These are phyloP conservation scores for Spinellus fusiger DNA, from an alignment of 192 early-diverging fungal species.

Conservation along the genomic window DNA sequence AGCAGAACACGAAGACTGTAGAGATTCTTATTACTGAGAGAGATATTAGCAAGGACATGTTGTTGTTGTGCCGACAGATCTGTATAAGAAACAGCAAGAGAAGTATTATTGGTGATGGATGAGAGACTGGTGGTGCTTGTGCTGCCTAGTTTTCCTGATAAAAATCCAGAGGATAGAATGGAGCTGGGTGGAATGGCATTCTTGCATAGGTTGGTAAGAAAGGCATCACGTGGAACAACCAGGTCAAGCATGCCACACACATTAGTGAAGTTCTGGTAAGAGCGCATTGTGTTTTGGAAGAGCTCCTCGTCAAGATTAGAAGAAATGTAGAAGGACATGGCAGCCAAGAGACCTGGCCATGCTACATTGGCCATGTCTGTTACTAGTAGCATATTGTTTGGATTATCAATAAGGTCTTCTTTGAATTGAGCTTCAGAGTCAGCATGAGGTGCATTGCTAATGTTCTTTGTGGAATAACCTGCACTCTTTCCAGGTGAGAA, in stretches of 20 bases:
- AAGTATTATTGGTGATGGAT: neutral
- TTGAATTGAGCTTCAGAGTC: neutral
- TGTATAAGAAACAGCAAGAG: constrained; percentile 12
- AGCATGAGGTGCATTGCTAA: constrained; percentile 6
- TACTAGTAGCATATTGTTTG: constrained; percentile 54
- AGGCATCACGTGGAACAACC: constrained; percentile 74
- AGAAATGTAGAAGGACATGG: constrained; percentile 69
- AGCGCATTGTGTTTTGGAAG: constrained; percentile 63
- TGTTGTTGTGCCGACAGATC: constrained; percentile 30
- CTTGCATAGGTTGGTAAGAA: constrained; percentile 82
- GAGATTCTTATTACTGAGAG: constrained; percentile 73
- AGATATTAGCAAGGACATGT: constrained; percentile 25
- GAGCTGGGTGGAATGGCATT: constrained; percentile 65
- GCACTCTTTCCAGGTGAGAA: constrained; percentile 34
- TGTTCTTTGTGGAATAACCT: neutral
- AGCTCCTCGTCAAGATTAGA: constrained; percentile 79
- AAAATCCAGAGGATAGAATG: constrained; percentile 20
- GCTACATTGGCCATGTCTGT: constrained; percentile 72
- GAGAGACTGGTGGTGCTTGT: neutral
- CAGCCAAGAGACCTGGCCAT: constrained; percentile 76
- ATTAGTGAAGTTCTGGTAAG: constrained; percentile 70
- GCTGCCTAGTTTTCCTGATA: neutral
- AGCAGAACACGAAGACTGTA: constrained; percentile 69
- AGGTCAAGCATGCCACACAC: constrained; percentile 79
- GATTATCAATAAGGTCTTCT: constrained; percentile 24